Base-by-base conservation (phyloP, 768 basidiomycete genomes). In the Rhodosporidiobolus odoratus region DNA sequence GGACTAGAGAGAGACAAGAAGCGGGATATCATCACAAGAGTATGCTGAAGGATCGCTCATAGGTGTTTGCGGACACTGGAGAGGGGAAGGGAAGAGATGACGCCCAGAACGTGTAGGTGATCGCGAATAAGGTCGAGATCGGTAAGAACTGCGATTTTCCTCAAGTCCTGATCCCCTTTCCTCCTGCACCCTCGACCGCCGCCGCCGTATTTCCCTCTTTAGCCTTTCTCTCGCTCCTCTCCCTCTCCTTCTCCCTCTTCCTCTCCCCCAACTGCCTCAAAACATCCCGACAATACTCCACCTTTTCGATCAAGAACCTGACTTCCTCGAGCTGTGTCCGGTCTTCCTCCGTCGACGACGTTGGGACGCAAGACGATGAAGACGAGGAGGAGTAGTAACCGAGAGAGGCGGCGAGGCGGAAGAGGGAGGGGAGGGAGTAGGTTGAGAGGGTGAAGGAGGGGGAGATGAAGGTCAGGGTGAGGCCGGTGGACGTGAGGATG, bases 241-340 rank as follows among this genome's bases (percentile, higher is more conserved):
- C 41, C 34, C 35, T 37, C 56, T 38, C 40, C 35, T 45, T 35
- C 54, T 62, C 61, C 56, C 37, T 53, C 58, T 60, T 74, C 61
- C 69, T 34, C 32, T 58, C n/a, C 30, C 58, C 67, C 17, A 74
- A 41, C 16, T 59, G 65, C 59, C 50, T 69, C 19, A 93, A 82
- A 41, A 93, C 89, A 78, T 93, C 91, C 78, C 88, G 88, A 82
- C 88, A 90, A 79, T 90, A 93, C 79, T 87, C 87, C 75, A 92
- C 84, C 81, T 92, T 92, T 72, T 88, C 88, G 40, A 92, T 79
- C 43, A 92, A 79, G 60, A 64, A 61, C 40, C 57, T 32, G 8
- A 69, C n/a, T 10, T 53, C 32, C 23, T 70, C 71, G 17, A 73
- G 54, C 30, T 52, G 1, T 13, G 54, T 50, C 48, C 23, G 25